Base-by-base conservation (phyloP, 805 yeast genomes). In the Debaryomyces tyrocola region DNA sequence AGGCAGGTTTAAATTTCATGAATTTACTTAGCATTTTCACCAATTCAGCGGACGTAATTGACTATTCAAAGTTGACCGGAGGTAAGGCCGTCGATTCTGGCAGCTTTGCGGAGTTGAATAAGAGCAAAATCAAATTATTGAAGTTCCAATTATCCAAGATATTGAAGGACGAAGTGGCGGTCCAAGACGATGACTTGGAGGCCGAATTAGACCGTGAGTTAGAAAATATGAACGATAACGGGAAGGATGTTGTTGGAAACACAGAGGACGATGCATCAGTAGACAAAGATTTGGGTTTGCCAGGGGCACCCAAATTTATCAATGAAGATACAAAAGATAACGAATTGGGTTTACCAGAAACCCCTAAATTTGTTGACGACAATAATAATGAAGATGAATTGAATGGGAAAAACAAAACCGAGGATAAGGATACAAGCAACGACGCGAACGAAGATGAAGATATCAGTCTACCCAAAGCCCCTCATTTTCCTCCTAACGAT, bases 71-170 rank as follows among this genome's bases (percentile, higher is more conserved):
- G 46, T 50, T 67, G 27, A 63, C 70, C 6, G 71, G 69, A 4
- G 75, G 73, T 11, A 63, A 62, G 47, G 65, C 67, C 17, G 37
- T 43, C 5, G 46, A 44, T 36, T 55, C 51, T 24, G 57, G 46
- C 4, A 60, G 56, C 28, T 72, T 70, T 48, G 57, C 49, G 31
- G 50, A 46, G n/a, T 53, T 58, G 20, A 60, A 60, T 49, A 63
- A 59, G 47, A 68, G 63, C 4, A 68, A 71, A 52, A 55, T 58
- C 47, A 72, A 70, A 55, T 45, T 62, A 6, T 53, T 70, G 47
- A 73, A 73, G 56, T 70, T 50, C 43, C 73, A 71, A 29, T 65
- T 72, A 53, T 61, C 75, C 20, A 55, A 63, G 46, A 55, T 72
- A 37, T 47, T 72, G n/a, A 72, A 71, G 52, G 73, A 64, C 43